Evolutionary conservation across 345 rosid species (phyloP).

Genomic region (Brassica incana): DNA sequence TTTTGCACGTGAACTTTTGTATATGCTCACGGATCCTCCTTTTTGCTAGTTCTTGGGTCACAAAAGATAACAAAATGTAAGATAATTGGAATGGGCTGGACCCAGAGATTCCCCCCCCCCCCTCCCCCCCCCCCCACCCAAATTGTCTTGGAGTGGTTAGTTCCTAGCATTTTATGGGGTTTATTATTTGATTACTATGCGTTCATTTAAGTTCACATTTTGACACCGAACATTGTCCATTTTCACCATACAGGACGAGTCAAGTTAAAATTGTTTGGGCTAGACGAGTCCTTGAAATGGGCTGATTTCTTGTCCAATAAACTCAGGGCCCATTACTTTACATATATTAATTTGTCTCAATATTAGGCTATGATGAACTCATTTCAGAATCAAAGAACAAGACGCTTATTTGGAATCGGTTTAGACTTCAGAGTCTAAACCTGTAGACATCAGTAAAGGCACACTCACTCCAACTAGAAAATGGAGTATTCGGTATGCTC

Average conservation of each 20-base stretch:
- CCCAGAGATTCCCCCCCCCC: background rate
- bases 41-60: background rate
- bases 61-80: background rate
- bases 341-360: background rate
- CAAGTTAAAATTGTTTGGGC: background rate
- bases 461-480: background rate
- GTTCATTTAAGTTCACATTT: background rate
- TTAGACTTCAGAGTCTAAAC: background rate
- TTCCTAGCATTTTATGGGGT: background rate
- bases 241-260: background rate
- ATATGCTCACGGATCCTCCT: background rate
- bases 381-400: background rate
- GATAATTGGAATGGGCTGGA: slow-evolving; percentile 9
- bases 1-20: slow-evolving; percentile 25
- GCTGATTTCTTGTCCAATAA: background rate
- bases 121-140: background rate
- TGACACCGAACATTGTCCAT: background rate
- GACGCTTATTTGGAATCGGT: background rate
- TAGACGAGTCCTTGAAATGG: slow-evolving; percentile 8
- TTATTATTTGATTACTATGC: background rate
- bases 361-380: background rate
- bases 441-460: slow-evolving; percentile 1
- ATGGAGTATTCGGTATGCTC: background rate
- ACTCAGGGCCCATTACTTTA: background rate
- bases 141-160: background rate